Evolutionary conservation across 306 rosid species (phyloP).

Genomic region (Delonix regia): DNA sequence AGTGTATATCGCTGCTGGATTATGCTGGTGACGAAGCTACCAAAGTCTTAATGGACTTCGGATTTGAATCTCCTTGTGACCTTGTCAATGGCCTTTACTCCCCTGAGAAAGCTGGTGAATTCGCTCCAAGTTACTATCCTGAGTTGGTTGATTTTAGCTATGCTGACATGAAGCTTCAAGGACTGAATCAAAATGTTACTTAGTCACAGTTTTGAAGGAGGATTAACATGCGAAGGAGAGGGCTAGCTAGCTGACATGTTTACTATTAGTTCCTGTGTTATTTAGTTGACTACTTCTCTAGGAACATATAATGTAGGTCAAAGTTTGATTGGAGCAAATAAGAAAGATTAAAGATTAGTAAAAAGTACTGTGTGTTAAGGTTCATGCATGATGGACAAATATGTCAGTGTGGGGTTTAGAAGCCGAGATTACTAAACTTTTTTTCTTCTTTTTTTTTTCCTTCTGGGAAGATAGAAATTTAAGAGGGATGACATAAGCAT

Average conservation of each 20-base stretch:
- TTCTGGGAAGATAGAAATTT: not conserved
- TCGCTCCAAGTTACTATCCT: slow-evolving; percentile 39
- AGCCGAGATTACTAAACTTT: not conserved
- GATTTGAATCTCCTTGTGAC: slow-evolving; percentile 54
- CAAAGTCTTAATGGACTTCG: slow-evolving; percentile 51
- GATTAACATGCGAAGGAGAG: slow-evolving; percentile 3
- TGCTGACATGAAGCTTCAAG: slow-evolving; percentile 45
- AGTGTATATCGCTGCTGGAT: slow-evolving; percentile 33
- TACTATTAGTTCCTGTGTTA: not conserved
- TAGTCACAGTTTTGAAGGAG: not conserved
- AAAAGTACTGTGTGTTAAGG: not conserved
- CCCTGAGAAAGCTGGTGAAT: slow-evolving; percentile 43
- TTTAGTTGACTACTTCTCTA: not conserved
- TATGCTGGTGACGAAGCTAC: slow-evolving; percentile 37
- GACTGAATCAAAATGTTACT: slow-evolving; percentile 39
- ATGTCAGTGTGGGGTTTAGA: slow-evolving; percentile 33
- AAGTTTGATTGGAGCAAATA: not conserved
- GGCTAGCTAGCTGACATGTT: slow-evolving; percentile 1
- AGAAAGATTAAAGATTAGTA: not conserved
- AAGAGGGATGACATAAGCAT: slow-evolving; percentile 36
- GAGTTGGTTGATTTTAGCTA: slow-evolving; percentile 53
- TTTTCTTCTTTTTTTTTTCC: not conserved
- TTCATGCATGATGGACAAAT: slow-evolving; percentile 21
- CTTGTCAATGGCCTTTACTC: slow-evolving; percentile 37
- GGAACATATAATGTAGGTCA: slow-evolving; percentile 15